These are phyloP conservation scores for Globisporangium solare DNA, from an alignment of 352 stramenopile genomes.

Conservation along the genomic window DNA sequence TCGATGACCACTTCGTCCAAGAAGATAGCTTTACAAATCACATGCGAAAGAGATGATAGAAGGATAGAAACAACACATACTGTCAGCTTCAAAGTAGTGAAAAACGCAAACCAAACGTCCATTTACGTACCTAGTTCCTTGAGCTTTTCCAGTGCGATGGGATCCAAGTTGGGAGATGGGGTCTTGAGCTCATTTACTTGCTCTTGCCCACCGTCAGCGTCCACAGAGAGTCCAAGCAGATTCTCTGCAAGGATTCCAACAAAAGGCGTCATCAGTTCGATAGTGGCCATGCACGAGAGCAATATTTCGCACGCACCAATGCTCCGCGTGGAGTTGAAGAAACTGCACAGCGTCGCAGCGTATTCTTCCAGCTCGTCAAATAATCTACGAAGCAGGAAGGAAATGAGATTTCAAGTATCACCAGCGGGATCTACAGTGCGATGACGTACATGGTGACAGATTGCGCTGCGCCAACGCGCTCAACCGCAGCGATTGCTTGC, in stretches of 20 bases:
- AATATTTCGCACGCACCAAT: conserved; percentile 32
- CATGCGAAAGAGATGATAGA: not conserved
- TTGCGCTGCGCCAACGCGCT: conserved; percentile 62
- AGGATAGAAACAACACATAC: conserved; percentile 1
- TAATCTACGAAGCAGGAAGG: conserved; percentile 20
- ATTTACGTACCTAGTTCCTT: conserved; percentile 43
- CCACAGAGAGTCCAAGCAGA: conserved; percentile 44
- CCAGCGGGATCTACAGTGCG: not conserved
- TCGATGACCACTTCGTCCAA: conserved; percentile 78
- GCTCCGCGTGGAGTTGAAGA: conserved; percentile 68
- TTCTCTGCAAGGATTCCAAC: conserved; percentile 28
- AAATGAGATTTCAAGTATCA: conserved; percentile 1
- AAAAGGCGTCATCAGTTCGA: not conserved
- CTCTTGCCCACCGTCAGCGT: conserved; percentile 48
- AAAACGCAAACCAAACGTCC: not conserved
- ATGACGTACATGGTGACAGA: conserved; percentile 40
- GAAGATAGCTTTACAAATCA: conserved; percentile 45
- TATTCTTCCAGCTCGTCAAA: conserved; percentile 70
- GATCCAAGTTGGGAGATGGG: conserved; percentile 18
- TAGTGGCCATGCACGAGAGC: not conserved
- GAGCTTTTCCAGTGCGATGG: conserved; percentile 32
- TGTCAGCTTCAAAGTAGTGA: not conserved
- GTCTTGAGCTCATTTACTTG: conserved; percentile 41
- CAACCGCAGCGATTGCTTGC: conserved; percentile 75
- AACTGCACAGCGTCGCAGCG: conserved; percentile 56